Conservation (phyloP, 768 basidiomycete genomes). For the Mycena albidolilacea region DNA sequence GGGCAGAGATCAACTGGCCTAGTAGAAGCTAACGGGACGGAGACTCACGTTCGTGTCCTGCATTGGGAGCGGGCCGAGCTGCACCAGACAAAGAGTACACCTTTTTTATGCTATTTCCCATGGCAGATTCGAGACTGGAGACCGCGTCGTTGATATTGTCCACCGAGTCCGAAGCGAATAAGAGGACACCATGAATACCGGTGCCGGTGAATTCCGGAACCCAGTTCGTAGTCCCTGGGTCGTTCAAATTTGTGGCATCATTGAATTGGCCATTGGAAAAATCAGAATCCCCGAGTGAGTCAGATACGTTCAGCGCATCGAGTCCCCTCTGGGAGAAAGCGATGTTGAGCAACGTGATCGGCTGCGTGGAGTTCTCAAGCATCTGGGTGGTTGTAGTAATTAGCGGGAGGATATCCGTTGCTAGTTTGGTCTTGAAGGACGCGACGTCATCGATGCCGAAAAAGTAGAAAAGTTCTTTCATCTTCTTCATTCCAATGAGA, state of each 20-base stretch:
- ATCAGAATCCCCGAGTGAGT: conserved; percentile 21
- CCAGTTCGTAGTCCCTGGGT: conserved; percentile 33
- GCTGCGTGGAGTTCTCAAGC: conserved; percentile 46
- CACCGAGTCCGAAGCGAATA: conserved; percentile 29
- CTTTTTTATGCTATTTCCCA: conserved; percentile 36
- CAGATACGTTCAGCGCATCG: conserved; percentile 10
- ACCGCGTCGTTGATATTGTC: conserved; percentile 2
- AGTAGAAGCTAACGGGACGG: too few relatives aligned
- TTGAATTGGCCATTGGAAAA: conserved; percentile 19
- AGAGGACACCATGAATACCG: conserved; percentile 39
- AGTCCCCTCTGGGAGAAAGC: conserved; percentile 30
- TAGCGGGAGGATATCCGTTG: conserved; percentile 53
- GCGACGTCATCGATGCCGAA: conserved; percentile 63
- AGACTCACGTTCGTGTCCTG: conserved; percentile 47
- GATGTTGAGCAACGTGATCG: conserved; percentile 51
- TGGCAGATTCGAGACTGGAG: conserved; percentile 21
- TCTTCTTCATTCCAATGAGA: conserved; percentile 71
- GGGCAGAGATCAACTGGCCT: too few relatives aligned
- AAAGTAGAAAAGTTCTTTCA: conserved; percentile 65
- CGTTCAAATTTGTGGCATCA: conserved; percentile 2
- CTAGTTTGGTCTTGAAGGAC: conserved; percentile 60
- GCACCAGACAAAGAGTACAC: conserved; percentile 37
- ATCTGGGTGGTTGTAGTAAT: conserved; percentile 64
- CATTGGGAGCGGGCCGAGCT: conserved; percentile 42
- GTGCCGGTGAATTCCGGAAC: conserved; percentile 33